Conservation (phyloP, 352 stramenopile genomes). For the Blastocystis sp. region DNA sequence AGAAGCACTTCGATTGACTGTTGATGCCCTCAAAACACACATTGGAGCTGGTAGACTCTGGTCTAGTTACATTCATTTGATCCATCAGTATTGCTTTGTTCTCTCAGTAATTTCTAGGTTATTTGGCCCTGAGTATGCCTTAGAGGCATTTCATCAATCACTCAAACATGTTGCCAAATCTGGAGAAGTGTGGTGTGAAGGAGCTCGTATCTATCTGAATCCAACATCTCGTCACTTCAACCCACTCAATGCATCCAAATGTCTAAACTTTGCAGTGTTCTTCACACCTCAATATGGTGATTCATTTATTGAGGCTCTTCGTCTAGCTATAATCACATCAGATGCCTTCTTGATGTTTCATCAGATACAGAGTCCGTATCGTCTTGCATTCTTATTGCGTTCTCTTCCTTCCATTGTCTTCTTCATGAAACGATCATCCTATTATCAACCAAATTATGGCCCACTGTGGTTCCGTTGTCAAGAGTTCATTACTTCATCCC, state of each 20-base stretch:
- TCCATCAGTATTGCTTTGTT: not conserved
- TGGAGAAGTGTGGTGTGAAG: conserved; percentile 83
- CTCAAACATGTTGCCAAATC: conserved; percentile 79
- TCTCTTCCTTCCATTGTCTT: not conserved
- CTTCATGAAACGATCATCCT: conserved; percentile 68
- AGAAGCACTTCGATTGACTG: conserved; percentile 69
- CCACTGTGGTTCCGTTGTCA: conserved; percentile 77
- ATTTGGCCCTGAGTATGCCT: conserved; percentile 69
- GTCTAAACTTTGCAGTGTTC: conserved; percentile 77
- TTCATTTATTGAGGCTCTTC: conserved; percentile 73
- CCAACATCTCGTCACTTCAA: conserved; percentile 75
- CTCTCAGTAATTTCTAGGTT: not conserved
- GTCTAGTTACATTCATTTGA: conserved; percentile 48
- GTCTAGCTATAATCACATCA: conserved; percentile 57
- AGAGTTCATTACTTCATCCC: not conserved
- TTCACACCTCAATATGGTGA: conserved; percentile 84
- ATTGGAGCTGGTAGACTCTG: conserved; percentile 65
- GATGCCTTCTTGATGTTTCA: conserved; percentile 54
- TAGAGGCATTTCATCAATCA: conserved; percentile 66
- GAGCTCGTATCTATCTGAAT: conserved; percentile 71
- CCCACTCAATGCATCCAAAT: conserved; percentile 68
- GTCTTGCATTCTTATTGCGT: conserved; percentile 6
- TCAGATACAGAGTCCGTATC: not conserved
- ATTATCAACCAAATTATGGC: conserved; percentile 81
- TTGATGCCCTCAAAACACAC: conserved; percentile 72